These are phyloP conservation scores for Ulota crispa DNA, from an alignment of 225 moss, liverwort and hornwort species.

Conservation along the genomic window DNA sequence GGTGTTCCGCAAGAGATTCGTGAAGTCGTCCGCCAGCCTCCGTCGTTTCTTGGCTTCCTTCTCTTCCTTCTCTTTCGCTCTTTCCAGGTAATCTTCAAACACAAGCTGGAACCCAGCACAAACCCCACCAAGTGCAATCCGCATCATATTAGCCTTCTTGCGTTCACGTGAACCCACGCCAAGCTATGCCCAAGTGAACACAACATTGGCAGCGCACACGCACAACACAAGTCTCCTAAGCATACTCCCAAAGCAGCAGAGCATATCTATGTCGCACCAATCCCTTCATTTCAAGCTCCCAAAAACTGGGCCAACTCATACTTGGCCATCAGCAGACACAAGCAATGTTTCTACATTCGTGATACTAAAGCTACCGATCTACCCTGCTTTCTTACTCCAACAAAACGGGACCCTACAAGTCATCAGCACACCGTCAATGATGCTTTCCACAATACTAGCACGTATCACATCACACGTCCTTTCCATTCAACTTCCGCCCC, in stretches of 20 bases:
- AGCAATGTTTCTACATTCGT: neutral
- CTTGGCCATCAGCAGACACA: neutral
- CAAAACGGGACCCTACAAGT: neutral
- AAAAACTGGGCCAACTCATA: neutral
- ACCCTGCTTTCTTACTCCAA: neutral
- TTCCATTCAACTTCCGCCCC: neutral
- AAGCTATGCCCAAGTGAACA: neutral
- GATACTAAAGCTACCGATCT: neutral
- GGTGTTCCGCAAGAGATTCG: constrained; percentile 63
- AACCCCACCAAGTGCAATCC: constrained; percentile 30
- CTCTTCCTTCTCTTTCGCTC: constrained; percentile 98
- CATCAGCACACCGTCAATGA: neutral
- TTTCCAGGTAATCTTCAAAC: constrained; percentile 90
- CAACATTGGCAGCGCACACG: neutral
- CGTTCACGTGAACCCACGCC: neutral
- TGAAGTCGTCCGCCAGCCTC: constrained; percentile 83
- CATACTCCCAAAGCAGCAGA: neutral
- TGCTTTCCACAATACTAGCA: neutral
- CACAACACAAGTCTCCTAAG: neutral
- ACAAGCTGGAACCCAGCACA: constrained; percentile 62
- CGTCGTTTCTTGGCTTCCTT: constrained; percentile 99
- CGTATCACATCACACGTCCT: neutral
- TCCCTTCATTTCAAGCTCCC: neutral
- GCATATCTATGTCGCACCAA: neutral
- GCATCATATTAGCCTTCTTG: constrained; percentile 20